phyloP scores from a whole-genome alignment of 2,329 filamentous ascomycete species.

The Sporothrix humicola region DNA sequence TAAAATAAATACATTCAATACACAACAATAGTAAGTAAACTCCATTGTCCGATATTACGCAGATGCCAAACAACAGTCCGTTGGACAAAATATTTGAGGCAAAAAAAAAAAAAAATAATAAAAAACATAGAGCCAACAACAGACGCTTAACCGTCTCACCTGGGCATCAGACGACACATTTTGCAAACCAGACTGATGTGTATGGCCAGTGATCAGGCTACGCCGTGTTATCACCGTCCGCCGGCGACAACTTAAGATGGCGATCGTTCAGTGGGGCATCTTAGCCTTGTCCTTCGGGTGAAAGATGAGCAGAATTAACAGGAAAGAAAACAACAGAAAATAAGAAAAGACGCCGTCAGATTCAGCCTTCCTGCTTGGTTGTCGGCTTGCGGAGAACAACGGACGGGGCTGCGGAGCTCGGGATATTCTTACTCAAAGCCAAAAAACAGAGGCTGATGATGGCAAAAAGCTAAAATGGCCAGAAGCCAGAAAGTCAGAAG shows the following conservation, averaged over 20 bases:
- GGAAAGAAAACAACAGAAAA: background rate
- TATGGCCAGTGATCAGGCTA: background rate
- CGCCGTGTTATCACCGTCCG: background rate
- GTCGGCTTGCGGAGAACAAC: slow-evolving; percentile 4
- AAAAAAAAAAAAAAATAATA: background rate
- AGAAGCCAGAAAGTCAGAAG: too few species aligned
- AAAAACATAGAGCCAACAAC: background rate
- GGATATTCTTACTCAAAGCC: background rate
- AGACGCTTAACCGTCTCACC: background rate
- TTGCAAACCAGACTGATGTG: too few species aligned
- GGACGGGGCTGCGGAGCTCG: slow-evolving; percentile 6
- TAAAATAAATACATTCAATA: too few species aligned
- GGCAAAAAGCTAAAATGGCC: background rate
- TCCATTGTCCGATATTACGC: background rate
- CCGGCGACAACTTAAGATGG: background rate
- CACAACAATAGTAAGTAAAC: background rate
- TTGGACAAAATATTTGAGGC: background rate
- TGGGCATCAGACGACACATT: slow-evolving; percentile 1
- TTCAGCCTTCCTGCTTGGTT: background rate
- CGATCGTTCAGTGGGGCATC: slow-evolving; percentile 5
- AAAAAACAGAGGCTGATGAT: background rate
- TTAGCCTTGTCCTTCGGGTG: background rate
- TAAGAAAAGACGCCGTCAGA: background rate
- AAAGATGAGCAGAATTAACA: background rate
- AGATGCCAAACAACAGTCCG: background rate